These are phyloP conservation scores for Gleditsia sinensis DNA, from an alignment of 306 rosid genomes.

Conservation along the genomic window DNA sequence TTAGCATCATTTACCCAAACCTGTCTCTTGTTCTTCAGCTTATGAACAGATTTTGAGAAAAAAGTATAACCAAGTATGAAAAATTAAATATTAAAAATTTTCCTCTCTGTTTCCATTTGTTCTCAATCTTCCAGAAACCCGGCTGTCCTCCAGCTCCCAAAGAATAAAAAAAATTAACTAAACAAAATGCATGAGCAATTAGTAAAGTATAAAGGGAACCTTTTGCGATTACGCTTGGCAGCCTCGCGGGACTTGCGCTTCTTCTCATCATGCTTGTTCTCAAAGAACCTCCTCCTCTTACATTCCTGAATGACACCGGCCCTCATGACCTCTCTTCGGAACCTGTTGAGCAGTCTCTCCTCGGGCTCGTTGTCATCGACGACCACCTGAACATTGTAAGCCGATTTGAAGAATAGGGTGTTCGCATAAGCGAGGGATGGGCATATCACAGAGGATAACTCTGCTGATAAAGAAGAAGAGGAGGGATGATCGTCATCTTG, in stretches of 20 bases:
- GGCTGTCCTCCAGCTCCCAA: neutral
- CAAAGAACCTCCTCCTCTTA: slow-evolving; percentile 65
- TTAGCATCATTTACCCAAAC: neutral
- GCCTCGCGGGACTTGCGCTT: slow-evolving; percentile 74
- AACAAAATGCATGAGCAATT: neutral
- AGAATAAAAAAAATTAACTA: neutral
- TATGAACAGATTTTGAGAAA: neutral
- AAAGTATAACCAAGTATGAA: neutral
- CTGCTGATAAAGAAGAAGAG: slow-evolving; percentile 1
- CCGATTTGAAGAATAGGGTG: slow-evolving; percentile 52
- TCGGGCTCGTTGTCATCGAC: slow-evolving; percentile 80
- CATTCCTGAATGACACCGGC: slow-evolving; percentile 81
- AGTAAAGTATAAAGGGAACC: slow-evolving; percentile 35
- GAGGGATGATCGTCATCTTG: slow-evolving; percentile 14
- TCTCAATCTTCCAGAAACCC: neutral
- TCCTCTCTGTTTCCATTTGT: neutral
- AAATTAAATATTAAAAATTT: neutral
- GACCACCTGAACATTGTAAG: slow-evolving; percentile 68
- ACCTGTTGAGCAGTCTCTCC: slow-evolving; percentile 69
- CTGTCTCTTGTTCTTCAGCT: neutral
- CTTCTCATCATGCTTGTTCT: slow-evolving; percentile 63
- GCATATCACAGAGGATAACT: slow-evolving; percentile 54
- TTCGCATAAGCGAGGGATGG: slow-evolving; percentile 60
- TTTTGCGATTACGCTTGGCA: slow-evolving; percentile 65
- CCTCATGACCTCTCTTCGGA: slow-evolving; percentile 71